These are phyloP conservation scores for Coniochaeta sp. DNA, from an alignment of 2,329 filamentous ascomycete genomes.

Conservation along the genomic window DNA sequence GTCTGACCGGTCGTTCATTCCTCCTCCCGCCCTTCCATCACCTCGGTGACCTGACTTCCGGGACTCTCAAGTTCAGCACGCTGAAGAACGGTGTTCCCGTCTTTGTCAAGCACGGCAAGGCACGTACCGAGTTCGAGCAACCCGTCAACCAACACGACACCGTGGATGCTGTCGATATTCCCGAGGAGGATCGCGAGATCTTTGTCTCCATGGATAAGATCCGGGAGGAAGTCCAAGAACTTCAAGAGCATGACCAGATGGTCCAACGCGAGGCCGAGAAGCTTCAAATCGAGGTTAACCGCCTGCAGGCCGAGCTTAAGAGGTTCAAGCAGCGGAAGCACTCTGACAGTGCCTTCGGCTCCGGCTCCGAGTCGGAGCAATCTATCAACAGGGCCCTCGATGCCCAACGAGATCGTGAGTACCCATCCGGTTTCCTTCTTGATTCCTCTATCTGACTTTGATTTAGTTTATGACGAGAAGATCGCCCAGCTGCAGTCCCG, in stretches of 20 bases:
- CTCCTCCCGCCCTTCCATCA: slow-evolving; percentile 47
- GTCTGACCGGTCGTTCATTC: slow-evolving; percentile 39
- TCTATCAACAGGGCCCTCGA: slow-evolving; percentile 35
- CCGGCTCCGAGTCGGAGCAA: slow-evolving; percentile 35
- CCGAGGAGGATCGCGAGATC: slow-evolving; percentile 48
- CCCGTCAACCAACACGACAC: slow-evolving; percentile 35
- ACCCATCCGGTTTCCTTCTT: background rate
- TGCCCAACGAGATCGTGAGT: slow-evolving; percentile 51
- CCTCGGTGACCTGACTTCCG: slow-evolving; percentile 50
- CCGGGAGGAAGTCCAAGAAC: slow-evolving; percentile 46
- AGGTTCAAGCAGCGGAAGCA: slow-evolving; percentile 32
- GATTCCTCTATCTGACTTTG: background rate
- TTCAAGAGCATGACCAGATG: slow-evolving; percentile 49
- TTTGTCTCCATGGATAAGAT: slow-evolving; percentile 58
- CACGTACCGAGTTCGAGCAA: slow-evolving; percentile 33
- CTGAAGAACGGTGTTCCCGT: slow-evolving; percentile 47
- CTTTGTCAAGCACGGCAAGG: slow-evolving; percentile 46
- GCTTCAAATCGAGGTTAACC: slow-evolving; percentile 43
- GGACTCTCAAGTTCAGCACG: slow-evolving; percentile 43
- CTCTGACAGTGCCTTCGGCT: slow-evolving; percentile 32
- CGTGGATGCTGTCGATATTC: slow-evolving; percentile 42
- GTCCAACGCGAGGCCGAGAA: slow-evolving; percentile 47
- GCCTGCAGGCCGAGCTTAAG: slow-evolving; percentile 40
- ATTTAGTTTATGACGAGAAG: slow-evolving; percentile 23
- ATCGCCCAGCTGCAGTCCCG: slow-evolving; percentile 53